Evolutionary conservation across 257 asterid species (phyloP).

Genomic region (Fraxinus anomala): DNA sequence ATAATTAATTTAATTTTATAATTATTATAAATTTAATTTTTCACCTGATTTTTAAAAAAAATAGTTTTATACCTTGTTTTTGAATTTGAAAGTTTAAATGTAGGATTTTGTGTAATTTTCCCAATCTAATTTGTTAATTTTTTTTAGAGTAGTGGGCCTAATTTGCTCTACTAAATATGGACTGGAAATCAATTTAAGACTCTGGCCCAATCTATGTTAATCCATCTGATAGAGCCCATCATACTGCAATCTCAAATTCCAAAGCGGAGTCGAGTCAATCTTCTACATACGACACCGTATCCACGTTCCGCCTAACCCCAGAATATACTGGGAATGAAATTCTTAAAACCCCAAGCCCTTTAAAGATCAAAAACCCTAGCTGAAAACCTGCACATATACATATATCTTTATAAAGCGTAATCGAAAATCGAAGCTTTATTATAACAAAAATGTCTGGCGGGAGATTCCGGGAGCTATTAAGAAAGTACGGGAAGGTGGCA

Average conservation of each 20-base stretch:
- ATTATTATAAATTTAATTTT: too few relatives aligned
- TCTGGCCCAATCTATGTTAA: background rate
- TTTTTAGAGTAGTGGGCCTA: too few relatives aligned
- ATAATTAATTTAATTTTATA: too few relatives aligned
- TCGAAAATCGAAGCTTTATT: background rate
- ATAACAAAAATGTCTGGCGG: conserved; percentile 45
- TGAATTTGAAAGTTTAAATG: too few relatives aligned
- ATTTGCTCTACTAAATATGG: too few relatives aligned
- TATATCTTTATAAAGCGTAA: background rate
- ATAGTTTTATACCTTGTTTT: too few relatives aligned
- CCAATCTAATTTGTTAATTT: too few relatives aligned
- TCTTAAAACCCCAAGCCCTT: background rate
- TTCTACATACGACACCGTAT: background rate
- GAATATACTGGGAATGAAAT: background rate
- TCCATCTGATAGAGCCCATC: background rate
- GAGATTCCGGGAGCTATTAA: conserved; percentile 67
- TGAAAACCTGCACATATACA: background rate
- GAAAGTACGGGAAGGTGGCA: conserved; percentile 87
- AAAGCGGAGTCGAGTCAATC: background rate
- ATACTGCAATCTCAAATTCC: background rate
- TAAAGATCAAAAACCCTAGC: background rate
- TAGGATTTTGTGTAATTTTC: too few relatives aligned
- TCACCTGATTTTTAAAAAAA: too few relatives aligned
- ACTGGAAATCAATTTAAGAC: background rate
- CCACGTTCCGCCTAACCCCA: background rate